Conservation (phyloP, 2,329 filamentous ascomycete genomes). For the Ascochyta koolunga region DNA sequence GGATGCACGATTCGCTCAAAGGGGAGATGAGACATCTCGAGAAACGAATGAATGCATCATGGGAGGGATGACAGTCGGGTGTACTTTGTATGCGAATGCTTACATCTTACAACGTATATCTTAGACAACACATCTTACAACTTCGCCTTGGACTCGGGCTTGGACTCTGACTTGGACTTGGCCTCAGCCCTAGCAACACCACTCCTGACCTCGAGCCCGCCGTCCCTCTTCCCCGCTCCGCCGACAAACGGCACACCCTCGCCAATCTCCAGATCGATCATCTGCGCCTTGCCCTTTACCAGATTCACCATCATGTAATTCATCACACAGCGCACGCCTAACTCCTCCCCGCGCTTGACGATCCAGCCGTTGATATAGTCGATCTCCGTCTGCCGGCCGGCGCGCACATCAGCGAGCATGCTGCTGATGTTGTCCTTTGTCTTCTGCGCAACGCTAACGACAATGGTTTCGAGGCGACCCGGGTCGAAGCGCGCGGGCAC, state of each 20-base stretch:
- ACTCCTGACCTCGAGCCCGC: conserved; percentile 7
- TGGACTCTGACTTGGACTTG: not conserved
- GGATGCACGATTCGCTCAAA: no score
- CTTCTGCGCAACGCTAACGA: conserved; percentile 59
- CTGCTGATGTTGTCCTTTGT: conserved; percentile 65
- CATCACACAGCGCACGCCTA: conserved; percentile 73
- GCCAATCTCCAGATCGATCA: conserved; percentile 50
- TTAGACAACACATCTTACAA: not conserved
- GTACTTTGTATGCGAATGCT: no score
- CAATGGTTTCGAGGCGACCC: conserved; percentile 66
- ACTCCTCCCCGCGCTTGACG: conserved; percentile 70
- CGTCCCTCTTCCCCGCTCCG: conserved; percentile 7
- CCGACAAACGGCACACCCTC: conserved; percentile 49
- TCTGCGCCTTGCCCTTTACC: conserved; percentile 71
- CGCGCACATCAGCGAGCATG: conserved; percentile 71
- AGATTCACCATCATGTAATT: conserved; percentile 76
- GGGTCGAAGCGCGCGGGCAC: conserved; percentile 65
- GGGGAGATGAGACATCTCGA: no score
- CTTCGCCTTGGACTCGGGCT: not conserved
- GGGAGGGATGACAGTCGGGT: no score
- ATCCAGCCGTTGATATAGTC: conserved; percentile 91
- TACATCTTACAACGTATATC: no score
- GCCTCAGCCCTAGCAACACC: not conserved
- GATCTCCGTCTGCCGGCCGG: conserved; percentile 71
- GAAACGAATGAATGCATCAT: no score